These are phyloP conservation scores for Paramecium primaurelia DNA, from an alignment of 73 alveolate species.

Conservation along the genomic window DNA sequence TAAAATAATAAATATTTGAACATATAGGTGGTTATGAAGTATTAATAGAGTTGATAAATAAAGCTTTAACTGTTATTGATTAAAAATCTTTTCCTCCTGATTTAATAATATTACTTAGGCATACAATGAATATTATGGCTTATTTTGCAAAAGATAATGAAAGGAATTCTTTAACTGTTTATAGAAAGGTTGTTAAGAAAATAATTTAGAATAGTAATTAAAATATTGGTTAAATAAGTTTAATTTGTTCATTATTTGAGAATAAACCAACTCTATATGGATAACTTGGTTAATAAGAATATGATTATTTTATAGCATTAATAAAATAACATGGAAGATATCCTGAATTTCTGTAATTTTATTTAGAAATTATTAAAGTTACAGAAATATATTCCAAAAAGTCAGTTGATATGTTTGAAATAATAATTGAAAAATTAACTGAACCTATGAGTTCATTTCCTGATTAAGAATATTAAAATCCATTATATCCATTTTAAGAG, in stretches of 20 bases:
- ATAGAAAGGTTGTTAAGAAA: background rate
- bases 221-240: conserved; percentile 13
- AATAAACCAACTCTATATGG: conserved; percentile 26
- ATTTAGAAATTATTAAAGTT: conserved; percentile 5
- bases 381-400: conserved; percentile 22
- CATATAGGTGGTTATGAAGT: conserved; percentile 49
- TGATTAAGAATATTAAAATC: background rate
- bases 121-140: background rate
- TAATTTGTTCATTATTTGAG: conserved; percentile 20
- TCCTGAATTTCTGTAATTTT: conserved; percentile 25
- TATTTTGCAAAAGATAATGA: conserved; percentile 45
- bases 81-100: background rate
- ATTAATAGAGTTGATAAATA: conserved; percentile 8
- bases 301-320: background rate
- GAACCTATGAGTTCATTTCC: background rate
- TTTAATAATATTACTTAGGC: background rate
- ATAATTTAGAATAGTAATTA: background rate
- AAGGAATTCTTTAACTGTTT: background rate
- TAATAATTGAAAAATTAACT: background rate
- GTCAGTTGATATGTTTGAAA: background rate
- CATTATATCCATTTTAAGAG: conserved; percentile 6
- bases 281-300: background rate
- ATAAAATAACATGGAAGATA: conserved; percentile 11
- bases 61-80: conserved; percentile 19
- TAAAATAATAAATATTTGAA: conserved; percentile 43